Percentiles rank a stretch among this genome's conserved stretches.
Conservation (phyloP, 345 rosid genomes). For the Mangifera indica region DNA sequence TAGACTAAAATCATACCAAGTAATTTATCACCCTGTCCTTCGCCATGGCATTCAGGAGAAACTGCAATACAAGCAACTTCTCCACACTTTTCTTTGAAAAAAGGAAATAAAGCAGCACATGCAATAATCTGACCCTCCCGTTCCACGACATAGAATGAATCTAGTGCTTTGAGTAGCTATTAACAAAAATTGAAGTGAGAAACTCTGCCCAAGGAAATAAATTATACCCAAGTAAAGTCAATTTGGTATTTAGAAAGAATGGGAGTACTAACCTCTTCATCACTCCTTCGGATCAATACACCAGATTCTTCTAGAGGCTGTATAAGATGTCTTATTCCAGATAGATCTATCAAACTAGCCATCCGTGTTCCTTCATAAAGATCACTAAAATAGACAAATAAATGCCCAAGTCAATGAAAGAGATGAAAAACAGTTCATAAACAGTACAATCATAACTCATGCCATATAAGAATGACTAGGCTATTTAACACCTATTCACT, state of each 20-base stretch:
- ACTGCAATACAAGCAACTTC: constrained; percentile 95
- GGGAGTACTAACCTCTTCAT: constrained; percentile 61
- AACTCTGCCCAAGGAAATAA: constrained; percentile 7
- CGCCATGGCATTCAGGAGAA: constrained; percentile 89
- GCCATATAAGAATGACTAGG: not conserved
- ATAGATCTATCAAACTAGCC: constrained; percentile 65
- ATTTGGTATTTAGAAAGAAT: not conserved
- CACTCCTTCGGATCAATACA: constrained; percentile 59
- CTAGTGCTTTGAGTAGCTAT: constrained; percentile 65
- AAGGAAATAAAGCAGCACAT: constrained; percentile 90
- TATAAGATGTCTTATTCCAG: constrained; percentile 71
- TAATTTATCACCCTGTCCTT: constrained; percentile 94
- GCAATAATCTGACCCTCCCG: constrained; percentile 93
- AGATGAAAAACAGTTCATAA: constrained; percentile 3
- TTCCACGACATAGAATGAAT: constrained; percentile 72
- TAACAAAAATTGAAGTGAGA: constrained; percentile 18
- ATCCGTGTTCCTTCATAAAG: constrained; percentile 87
- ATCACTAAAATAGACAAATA: constrained; percentile 47
- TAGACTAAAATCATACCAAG: constrained; percentile 51
- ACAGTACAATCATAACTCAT: too few species aligned
- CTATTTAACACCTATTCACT: not conserved
- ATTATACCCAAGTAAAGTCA: not conserved
- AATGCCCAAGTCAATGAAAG: constrained; percentile 20
- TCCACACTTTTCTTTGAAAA: constrained; percentile 75
- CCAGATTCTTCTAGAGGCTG: constrained; percentile 78